phyloP scores from a whole-genome alignment of 2,329 filamentous ascomycete species.

The Fusarium incarnatum region DNA sequence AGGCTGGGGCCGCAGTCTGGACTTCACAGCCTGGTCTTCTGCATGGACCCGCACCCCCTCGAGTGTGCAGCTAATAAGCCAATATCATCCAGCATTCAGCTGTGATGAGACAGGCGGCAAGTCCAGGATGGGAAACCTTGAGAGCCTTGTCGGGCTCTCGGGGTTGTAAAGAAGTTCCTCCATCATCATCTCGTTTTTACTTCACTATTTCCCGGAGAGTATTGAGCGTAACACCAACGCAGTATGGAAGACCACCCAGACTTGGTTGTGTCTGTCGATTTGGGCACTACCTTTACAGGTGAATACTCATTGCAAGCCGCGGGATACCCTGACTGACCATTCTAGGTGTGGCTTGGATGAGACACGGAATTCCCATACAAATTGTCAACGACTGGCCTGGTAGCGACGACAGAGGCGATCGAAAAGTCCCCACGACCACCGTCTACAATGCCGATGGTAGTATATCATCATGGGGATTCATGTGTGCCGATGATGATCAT shows the following conservation, averaged over 20 bases:
- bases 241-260: slow-evolving; percentile 49
- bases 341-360: slow-evolving; percentile 54
- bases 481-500: slow-evolving; percentile 60
- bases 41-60: background rate
- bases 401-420: slow-evolving; percentile 62
- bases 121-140: background rate
- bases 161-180: background rate
- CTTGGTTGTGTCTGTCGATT: slow-evolving; percentile 57
- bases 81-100: background rate
- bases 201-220: background rate
- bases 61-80: background rate
- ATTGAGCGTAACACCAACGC: background rate
- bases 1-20: background rate
- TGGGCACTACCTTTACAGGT: slow-evolving; percentile 62
- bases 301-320: slow-evolving; percentile 1
- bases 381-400: slow-evolving; percentile 66
- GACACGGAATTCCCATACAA: slow-evolving; percentile 56
- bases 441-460: slow-evolving; percentile 57
- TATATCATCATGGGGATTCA: slow-evolving; percentile 65
- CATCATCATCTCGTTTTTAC: background rate
- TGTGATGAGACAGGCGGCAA: background rate
- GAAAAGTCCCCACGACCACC: slow-evolving; percentile 65
- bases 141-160: background rate
- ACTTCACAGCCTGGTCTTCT: background rate
- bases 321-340: background rate